These are phyloP conservation scores for Rhododendron henanense DNA, from an alignment of 148 eudicot genomes.

Conservation along the genomic window DNA sequence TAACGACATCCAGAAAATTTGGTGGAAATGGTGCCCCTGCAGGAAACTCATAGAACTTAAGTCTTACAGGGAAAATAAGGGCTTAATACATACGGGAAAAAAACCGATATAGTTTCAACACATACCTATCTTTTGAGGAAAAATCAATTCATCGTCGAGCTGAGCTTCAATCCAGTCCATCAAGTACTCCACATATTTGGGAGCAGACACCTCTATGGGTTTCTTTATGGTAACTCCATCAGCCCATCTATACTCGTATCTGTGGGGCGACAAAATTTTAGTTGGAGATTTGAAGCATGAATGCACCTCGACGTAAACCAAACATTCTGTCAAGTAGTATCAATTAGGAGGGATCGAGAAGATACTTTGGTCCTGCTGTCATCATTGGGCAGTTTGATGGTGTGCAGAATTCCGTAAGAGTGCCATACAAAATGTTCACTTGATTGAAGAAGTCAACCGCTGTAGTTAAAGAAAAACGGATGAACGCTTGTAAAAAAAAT, in stretches of 20 bases:
- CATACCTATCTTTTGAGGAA: constrained; percentile 38
- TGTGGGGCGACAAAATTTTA: background rate
- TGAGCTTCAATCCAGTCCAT: constrained; percentile 48
- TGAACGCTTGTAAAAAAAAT: background rate
- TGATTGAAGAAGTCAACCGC: constrained; percentile 7
- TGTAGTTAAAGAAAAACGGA: background rate
- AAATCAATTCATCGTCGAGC: constrained; percentile 36
- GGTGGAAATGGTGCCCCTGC: constrained; percentile 41
- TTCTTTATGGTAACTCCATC: constrained; percentile 42
- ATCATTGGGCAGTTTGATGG: background rate
- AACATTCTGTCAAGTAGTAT: background rate
- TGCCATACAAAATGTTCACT: constrained; percentile 4
- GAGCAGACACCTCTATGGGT: constrained; percentile 44
- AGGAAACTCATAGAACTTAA: background rate
- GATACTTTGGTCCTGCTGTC: constrained; percentile 30
- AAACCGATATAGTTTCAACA: background rate
- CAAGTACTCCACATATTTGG: constrained; percentile 42
- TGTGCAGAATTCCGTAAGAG: background rate
- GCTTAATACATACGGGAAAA: background rate
- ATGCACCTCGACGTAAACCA: background rate
- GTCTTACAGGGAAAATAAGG: background rate
- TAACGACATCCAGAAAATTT: constrained; percentile 39
- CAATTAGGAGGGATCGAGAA: background rate
- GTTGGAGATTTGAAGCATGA: background rate
- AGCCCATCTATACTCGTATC: constrained; percentile 47